Conservation (phyloP, 768 basidiomycete genomes). For the Kwoniella sp. region DNA sequence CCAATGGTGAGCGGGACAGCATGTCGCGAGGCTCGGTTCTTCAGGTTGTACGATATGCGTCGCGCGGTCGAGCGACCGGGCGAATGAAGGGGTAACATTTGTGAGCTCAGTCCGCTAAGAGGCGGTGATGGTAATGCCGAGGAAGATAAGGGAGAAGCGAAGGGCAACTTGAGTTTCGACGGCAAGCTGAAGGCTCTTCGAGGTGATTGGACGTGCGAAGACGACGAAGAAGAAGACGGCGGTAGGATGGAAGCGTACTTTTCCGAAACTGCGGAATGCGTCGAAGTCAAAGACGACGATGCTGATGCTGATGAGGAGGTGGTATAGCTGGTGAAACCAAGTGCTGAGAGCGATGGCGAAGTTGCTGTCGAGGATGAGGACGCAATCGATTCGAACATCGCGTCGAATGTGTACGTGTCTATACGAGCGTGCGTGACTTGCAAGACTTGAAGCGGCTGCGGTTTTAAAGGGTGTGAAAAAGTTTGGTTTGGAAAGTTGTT, state of each 20-base stretch:
- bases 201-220: constrained; percentile 12
- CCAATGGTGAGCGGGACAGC: constrained; percentile 28
- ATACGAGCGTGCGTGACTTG: too few relatives aligned
- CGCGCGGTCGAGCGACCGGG: constrained; percentile 23
- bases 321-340: neutral
- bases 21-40: constrained; percentile 27
- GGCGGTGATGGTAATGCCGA: constrained; percentile 1
- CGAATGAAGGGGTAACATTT: constrained; percentile 17
- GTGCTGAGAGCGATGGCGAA: neutral
- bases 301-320: neutral
- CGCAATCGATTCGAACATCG: constrained; percentile 1
- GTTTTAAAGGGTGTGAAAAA: too few relatives aligned
- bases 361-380: constrained; percentile 1
- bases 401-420: neutral
- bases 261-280: neutral
- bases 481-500: too few relatives aligned
- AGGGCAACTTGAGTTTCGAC: constrained; percentile 10
- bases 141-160: neutral
- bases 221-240: constrained; percentile 1
- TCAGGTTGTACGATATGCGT: constrained; percentile 39
- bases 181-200: constrained; percentile 13
- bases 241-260: neutral
- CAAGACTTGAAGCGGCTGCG: too few relatives aligned
- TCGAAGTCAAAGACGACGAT: constrained; percentile 1
- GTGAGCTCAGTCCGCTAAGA: constrained; percentile 13